These are phyloP conservation scores for Eucalyptus regnans DNA, from an alignment of 345 rosid genomes.

Conservation along the genomic window DNA sequence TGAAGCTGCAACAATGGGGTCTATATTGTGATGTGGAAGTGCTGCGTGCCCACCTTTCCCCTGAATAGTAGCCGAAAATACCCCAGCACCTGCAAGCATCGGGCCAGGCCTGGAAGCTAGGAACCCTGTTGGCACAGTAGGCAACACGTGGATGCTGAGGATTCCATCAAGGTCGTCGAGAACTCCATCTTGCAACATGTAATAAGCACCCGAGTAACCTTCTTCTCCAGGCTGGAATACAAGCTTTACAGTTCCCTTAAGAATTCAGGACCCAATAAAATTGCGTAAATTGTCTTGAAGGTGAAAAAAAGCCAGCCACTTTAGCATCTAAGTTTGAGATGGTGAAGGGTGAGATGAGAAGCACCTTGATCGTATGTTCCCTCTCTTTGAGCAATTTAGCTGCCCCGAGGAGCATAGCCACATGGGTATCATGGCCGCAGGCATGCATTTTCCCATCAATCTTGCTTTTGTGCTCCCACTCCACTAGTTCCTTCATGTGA, in stretches of 20 bases:
- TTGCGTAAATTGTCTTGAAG: not conserved
- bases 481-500: slow-evolving; percentile 45
- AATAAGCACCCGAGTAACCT: slow-evolving; percentile 56
- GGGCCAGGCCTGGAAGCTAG: slow-evolving; percentile 51
- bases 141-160: slow-evolving; percentile 45
- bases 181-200: slow-evolving; percentile 48
- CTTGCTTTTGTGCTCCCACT: slow-evolving; percentile 67
- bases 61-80: slow-evolving; percentile 28
- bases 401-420: slow-evolving; percentile 73
- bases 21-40: slow-evolving; percentile 31
- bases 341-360: not conserved
- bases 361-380: slow-evolving; percentile 33
- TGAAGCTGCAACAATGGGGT: slow-evolving; percentile 62
- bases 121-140: slow-evolving; percentile 31
- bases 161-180: slow-evolving; percentile 47
- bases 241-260: slow-evolving; percentile 60
- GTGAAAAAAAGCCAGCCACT: not conserved
- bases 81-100: slow-evolving; percentile 51
- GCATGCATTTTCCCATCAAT: slow-evolving; percentile 68
- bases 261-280: not conserved
- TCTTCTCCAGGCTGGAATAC: slow-evolving; percentile 85
- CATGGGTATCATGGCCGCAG: slow-evolving; percentile 69
- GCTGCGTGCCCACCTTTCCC: slow-evolving; percentile 65
- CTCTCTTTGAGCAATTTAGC: slow-evolving; percentile 50
- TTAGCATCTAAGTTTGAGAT: not conserved